phyloP scores from a whole-genome alignment of 192 early-diverging fungal species.

The Hyaloraphidium curvatum region DNA sequence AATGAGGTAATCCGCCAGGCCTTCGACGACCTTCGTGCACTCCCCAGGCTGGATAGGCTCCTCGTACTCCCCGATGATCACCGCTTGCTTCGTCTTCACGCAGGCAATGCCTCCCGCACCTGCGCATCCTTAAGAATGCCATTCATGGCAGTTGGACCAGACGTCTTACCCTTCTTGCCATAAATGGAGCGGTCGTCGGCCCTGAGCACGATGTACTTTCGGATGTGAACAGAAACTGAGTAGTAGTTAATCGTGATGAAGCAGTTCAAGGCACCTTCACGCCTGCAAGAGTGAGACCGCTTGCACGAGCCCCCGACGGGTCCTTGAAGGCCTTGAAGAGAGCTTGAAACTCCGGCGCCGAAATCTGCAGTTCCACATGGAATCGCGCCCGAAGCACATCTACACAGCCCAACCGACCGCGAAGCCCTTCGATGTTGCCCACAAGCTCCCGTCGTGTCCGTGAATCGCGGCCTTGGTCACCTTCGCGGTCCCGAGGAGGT shows the following conservation, averaged over 20 bases:
- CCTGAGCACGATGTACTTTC: slow-evolving; percentile 37
- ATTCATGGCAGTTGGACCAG: too few relatives aligned
- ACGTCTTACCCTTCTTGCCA: slow-evolving; percentile 44
- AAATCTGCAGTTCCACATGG: slow-evolving; percentile 20
- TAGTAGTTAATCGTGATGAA: not conserved
- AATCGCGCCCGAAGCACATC: not conserved
- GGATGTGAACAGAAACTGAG: not conserved
- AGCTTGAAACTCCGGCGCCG: slow-evolving; percentile 27
- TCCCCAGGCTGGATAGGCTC: slow-evolving; percentile 27
- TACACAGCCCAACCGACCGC: slow-evolving; percentile 25
- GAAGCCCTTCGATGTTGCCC: slow-evolving; percentile 64
- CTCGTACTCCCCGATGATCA: slow-evolving; percentile 51
- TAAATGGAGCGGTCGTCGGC: slow-evolving; percentile 49
- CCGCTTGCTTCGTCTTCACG: slow-evolving; percentile 60
- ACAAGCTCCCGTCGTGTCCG: slow-evolving; percentile 59
- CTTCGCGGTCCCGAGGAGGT: slow-evolving; percentile 53
- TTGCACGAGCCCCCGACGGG: slow-evolving; percentile 25
- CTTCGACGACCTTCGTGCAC: slow-evolving; percentile 45
- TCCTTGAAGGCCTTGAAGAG: slow-evolving; percentile 44
- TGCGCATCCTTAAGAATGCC: too few relatives aligned
- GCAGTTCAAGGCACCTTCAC: slow-evolving; percentile 22
- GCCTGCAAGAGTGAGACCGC: slow-evolving; percentile 43
- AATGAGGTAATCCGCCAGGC: slow-evolving; percentile 60
- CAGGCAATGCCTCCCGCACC: slow-evolving; percentile 41
- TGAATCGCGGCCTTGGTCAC: slow-evolving; percentile 50